Percentiles rank a stretch among this genome's conserved stretches.
phyloP scores from a whole-genome alignment of 805 yeast species.

The Cyberlindnera japonica region DNA sequence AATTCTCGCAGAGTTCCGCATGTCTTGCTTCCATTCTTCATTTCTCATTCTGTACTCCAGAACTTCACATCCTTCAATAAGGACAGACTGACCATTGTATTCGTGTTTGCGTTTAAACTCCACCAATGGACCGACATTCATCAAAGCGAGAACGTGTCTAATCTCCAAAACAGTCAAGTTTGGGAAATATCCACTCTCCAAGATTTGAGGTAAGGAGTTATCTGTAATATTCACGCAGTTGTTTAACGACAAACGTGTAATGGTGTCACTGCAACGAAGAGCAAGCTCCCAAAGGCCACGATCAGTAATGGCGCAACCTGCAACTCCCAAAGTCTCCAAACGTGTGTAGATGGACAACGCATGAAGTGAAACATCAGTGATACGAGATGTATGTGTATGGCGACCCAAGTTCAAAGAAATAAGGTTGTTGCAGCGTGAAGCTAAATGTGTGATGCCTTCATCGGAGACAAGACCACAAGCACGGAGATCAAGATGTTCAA shows the following conservation, averaged over 20 bases:
- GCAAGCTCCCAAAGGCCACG: slow-evolving; percentile 79
- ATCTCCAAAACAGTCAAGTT: slow-evolving; percentile 73
- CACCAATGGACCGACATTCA: slow-evolving; percentile 61
- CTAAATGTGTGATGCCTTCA: slow-evolving; percentile 66
- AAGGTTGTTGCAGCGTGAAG: slow-evolving; percentile 54
- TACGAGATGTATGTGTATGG: slow-evolving; percentile 58
- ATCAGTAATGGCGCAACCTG: slow-evolving; percentile 83
- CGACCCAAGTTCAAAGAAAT: slow-evolving; percentile 75
- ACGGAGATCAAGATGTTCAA: slow-evolving; percentile 68
- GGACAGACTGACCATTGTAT: slow-evolving; percentile 34
- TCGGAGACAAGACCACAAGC: slow-evolving; percentile 82
- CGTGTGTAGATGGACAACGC: slow-evolving; percentile 45
- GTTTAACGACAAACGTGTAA: slow-evolving; percentile 72
- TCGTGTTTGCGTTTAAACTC: slow-evolving; percentile 49
- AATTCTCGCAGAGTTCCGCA: slow-evolving; percentile 51
- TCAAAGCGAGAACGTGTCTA: slow-evolving; percentile 54
- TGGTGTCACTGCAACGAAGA: slow-evolving; percentile 39
- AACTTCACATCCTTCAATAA: slow-evolving; percentile 77
- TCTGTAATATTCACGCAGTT: slow-evolving; percentile 61
- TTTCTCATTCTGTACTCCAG: slow-evolving; percentile 55
- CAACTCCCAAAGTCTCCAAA: slow-evolving; percentile 73
- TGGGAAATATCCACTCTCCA: slow-evolving; percentile 45
- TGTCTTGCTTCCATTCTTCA: slow-evolving; percentile 58
- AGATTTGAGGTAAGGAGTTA: slow-evolving; percentile 50
- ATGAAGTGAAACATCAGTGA: slow-evolving; percentile 67